phyloP scores from a whole-genome alignment of 177 flowering plant species.

The Viscum album region DNA sequence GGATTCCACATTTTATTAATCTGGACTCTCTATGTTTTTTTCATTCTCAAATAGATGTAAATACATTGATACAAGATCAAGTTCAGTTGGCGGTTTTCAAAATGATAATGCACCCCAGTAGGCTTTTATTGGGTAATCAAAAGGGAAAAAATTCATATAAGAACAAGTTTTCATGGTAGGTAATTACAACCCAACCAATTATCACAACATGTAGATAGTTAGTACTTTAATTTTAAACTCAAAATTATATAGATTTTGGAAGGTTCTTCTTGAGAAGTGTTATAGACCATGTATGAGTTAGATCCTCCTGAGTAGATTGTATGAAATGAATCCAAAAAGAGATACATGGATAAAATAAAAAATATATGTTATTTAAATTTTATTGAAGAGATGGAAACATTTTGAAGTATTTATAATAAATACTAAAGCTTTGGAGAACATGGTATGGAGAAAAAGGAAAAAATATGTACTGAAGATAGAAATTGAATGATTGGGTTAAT shows the following conservation, averaged over 20 bases:
- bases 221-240: conserved; percentile 31
- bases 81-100: conserved; percentile 26
- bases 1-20: conserved; percentile 27
- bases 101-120: conserved; percentile 25
- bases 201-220: conserved; percentile 39
- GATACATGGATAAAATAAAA: no score
- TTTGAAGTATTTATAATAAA: no score
- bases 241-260: conserved; percentile 37
- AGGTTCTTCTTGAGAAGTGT: conserved; percentile 27
- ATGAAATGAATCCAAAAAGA: no score
- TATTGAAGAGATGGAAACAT: no score
- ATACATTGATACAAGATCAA: conserved; percentile 35
- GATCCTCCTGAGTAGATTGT: no score
- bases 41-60: conserved; percentile 29
- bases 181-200: conserved; percentile 39
- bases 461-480: no score
- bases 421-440: no score
- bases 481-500: no score
- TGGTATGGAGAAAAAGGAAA: no score
- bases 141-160: conserved; percentile 42
- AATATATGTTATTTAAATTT: no score
- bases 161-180: conserved; percentile 42
- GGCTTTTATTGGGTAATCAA: conserved; percentile 33
- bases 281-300: no score
- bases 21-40: conserved; percentile 30